phyloP scores from a whole-genome alignment of 2,329 filamentous ascomycete genomes.

The Hirsutella minnesotensis region DNA sequence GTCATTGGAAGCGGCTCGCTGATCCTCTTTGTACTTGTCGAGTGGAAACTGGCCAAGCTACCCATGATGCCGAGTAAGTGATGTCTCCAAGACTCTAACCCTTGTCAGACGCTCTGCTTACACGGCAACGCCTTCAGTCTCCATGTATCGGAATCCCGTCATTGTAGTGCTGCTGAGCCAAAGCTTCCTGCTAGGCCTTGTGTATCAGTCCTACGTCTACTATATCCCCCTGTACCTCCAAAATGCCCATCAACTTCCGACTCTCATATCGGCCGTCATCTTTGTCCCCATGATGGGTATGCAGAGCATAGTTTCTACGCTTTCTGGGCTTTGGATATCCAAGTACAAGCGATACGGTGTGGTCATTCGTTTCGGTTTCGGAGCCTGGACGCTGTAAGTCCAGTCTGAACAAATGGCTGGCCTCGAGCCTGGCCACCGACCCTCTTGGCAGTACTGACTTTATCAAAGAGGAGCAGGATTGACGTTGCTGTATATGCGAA shows the following conservation, averaged over 20 bases:
- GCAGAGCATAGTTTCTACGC: constrained; percentile 32
- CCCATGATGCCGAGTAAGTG: constrained; percentile 53
- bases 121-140: too few species aligned
- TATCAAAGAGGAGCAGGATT: constrained; percentile 15
- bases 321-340: constrained; percentile 47
- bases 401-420: constrained; percentile 10
- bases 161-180: constrained; percentile 44
- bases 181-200: constrained; percentile 46
- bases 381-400: constrained; percentile 21
- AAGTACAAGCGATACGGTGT: constrained; percentile 44
- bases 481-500: constrained; percentile 33
- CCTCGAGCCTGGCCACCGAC: constrained; percentile 26
- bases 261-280: constrained; percentile 35
- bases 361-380: constrained; percentile 35
- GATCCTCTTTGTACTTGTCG: constrained; percentile 53
- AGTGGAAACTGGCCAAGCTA: constrained; percentile 58
- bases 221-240: constrained; percentile 52
- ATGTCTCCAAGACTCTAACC: too few species aligned
- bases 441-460: not conserved
- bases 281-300: constrained; percentile 35
- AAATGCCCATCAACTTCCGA: constrained; percentile 29
- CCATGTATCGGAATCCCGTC: constrained; percentile 41
- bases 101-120: too few species aligned
- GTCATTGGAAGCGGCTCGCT: constrained; percentile 53
- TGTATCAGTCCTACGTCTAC: constrained; percentile 48